phyloP scores from a whole-genome alignment of 1,139 yeast genomes.

The Yamadazyma trypodendri region DNA sequence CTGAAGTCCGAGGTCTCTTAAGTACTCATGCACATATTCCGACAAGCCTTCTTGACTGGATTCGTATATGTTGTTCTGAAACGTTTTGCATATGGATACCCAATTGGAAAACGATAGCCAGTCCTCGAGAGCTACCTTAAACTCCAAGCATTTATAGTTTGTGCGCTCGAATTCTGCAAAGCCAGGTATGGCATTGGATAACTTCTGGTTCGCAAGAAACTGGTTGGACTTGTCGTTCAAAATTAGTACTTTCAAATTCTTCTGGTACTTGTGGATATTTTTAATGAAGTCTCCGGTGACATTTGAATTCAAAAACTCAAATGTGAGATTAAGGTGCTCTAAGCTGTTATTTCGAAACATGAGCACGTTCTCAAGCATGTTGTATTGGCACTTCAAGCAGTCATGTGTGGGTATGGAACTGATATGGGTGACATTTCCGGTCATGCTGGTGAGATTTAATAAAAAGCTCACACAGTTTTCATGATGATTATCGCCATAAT shows the following conservation, averaged over 20 bases:
- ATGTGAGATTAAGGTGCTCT: slow-evolving; percentile 8
- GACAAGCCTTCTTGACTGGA: slow-evolving; percentile 7
- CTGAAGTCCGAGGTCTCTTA: not conserved
- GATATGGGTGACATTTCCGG: slow-evolving; percentile 5
- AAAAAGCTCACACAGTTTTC: slow-evolving; percentile 10
- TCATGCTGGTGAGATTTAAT: slow-evolving; percentile 4
- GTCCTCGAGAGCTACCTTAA: slow-evolving; percentile 1
- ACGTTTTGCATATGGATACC: not conserved
- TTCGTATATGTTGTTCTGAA: slow-evolving; percentile 3
- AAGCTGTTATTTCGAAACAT: slow-evolving; percentile 2
- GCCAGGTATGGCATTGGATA: not conserved
- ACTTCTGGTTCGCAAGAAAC: slow-evolving; percentile 7
- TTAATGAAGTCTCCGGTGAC: slow-evolving; percentile 7
- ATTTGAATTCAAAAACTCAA: slow-evolving; percentile 12
- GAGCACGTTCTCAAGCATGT: slow-evolving; percentile 6
- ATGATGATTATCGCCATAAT: slow-evolving; percentile 12
- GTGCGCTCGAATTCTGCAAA: slow-evolving; percentile 9
- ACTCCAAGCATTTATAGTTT: slow-evolving; percentile 9
- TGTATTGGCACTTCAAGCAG: slow-evolving; percentile 15
- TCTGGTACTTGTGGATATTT: slow-evolving; percentile 7
- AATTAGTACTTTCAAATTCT: slow-evolving; percentile 5
- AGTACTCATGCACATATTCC: not conserved
- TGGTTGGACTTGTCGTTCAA: slow-evolving; percentile 16
- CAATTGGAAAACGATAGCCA: not conserved
- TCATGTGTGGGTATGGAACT: slow-evolving; percentile 13